phyloP scores from a whole-genome alignment of 768 basidiomycete genomes.

The Cantharellus cinnabarinus region DNA sequence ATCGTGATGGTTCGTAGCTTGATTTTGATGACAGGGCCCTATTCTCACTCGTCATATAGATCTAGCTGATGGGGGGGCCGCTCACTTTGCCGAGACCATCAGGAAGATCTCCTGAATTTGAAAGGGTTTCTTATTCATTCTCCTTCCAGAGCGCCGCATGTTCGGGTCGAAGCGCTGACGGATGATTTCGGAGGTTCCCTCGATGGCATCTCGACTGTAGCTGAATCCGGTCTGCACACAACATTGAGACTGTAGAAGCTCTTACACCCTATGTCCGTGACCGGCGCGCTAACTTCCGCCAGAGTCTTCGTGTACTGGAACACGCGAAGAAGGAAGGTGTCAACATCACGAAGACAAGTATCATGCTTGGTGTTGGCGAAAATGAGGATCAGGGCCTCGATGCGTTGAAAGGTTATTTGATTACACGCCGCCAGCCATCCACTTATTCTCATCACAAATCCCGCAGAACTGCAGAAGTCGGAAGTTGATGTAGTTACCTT shows the following conservation, averaged over 20 bases:
- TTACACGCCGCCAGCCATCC: neutral
- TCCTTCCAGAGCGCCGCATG: slow-evolving; percentile 59
- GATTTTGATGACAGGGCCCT: slow-evolving; percentile 16
- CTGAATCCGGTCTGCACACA: slow-evolving; percentile 92
- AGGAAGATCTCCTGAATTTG: slow-evolving; percentile 54
- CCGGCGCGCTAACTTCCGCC: slow-evolving; percentile 57
- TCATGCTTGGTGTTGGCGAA: slow-evolving; percentile 97
- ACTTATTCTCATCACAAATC: neutral
- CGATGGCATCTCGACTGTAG: slow-evolving; percentile 59
- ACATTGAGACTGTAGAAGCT: slow-evolving; percentile 88
- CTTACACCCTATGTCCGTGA: slow-evolving; percentile 91
- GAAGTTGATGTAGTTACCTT: slow-evolving; percentile 97
- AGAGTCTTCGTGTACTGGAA: slow-evolving; percentile 60
- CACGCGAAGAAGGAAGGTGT: slow-evolving; percentile 72
- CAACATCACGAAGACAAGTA: slow-evolving; percentile 86
- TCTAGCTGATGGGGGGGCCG: slow-evolving; percentile 75
- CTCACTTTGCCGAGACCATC: slow-evolving; percentile 91
- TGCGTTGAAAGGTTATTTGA: slow-evolving; percentile 50
- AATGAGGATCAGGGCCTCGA: slow-evolving; percentile 59
- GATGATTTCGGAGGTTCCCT: slow-evolving; percentile 78
- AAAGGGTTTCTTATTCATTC: slow-evolving; percentile 8
- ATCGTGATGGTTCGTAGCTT: slow-evolving; percentile 57
- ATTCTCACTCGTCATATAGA: slow-evolving; percentile 27
- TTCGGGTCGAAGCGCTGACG: slow-evolving; percentile 89
- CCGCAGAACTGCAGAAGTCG: slow-evolving; percentile 59